These are phyloP conservation scores for Patellifolia procumbens DNA, from an alignment of 179 eudicot genomes.

Conservation along the genomic window DNA sequence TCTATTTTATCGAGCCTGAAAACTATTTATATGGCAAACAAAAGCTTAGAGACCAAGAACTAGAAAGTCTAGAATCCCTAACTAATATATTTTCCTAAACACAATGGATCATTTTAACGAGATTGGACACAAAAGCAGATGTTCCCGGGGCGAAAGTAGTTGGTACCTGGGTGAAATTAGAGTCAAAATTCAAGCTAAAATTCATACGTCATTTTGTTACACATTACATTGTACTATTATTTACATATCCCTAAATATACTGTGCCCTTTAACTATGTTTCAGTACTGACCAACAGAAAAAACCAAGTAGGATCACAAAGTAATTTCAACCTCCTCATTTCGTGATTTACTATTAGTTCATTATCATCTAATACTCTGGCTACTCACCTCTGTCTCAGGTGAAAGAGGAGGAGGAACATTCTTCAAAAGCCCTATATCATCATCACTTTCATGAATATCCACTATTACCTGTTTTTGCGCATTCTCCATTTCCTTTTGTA, in stretches of 20 bases:
- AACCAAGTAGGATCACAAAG: no score
- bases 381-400: slow-evolving; percentile 30
- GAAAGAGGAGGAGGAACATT: slow-evolving; percentile 42
- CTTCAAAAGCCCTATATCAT: slow-evolving; percentile 42
- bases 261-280: not conserved
- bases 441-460: slow-evolving; percentile 38
- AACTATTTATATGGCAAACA: no score
- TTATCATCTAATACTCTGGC: slow-evolving; percentile 19
- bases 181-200: slow-evolving; percentile 8
- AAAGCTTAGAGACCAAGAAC: no score
- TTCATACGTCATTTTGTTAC: slow-evolving; percentile 14
- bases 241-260: slow-evolving; percentile 19
- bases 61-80: no score
- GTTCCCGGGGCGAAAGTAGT: not conserved
- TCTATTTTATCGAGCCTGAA: no score
- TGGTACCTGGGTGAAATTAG: not conserved
- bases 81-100: no score
- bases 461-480: slow-evolving; percentile 34
- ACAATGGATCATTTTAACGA: no score
- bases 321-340: not conserved
- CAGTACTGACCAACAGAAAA: not conserved
- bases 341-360: no score
- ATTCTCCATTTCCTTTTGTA: slow-evolving; percentile 25
- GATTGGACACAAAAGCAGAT: not conserved
- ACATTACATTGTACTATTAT: slow-evolving; percentile 16